Conservation (phyloP, 345 rosid species). For the Salix caprea region DNA sequence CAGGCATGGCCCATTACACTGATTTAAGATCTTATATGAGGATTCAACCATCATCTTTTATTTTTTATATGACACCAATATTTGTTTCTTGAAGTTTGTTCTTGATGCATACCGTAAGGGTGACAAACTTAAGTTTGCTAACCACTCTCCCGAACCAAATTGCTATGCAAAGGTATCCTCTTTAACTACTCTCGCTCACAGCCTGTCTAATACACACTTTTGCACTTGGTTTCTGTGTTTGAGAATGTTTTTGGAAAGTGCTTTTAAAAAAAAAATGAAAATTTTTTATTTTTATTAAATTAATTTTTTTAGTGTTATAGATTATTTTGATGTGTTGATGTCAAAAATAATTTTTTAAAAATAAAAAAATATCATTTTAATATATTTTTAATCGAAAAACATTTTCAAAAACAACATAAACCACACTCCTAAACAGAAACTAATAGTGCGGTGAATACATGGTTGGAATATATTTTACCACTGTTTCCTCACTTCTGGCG, state of each 20-base stretch:
- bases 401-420: too few species aligned
- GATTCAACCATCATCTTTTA: not conserved
- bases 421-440: too few species aligned
- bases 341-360: too few species aligned
- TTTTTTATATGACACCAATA: not conserved
- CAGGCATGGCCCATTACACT: slow-evolving; percentile 50
- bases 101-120: slow-evolving; percentile 98
- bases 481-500: not conserved
- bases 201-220: not conserved
- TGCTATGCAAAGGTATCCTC: slow-evolving; percentile 86
- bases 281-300: too few species aligned
- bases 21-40: not conserved
- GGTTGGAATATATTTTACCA: not conserved
- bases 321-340: too few species aligned
- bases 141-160: slow-evolving; percentile 96
- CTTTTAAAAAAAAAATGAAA: too few species aligned
- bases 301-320: too few species aligned
- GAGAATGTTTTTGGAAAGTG: too few species aligned
- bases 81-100: slow-evolving; percentile 68
- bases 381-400: too few species aligned
- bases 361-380: too few species aligned
- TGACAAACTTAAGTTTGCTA: slow-evolving; percentile 92
- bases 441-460: not conserved
- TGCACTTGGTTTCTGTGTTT: not conserved
- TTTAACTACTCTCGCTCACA: not conserved